Evolutionary conservation across 2,329 filamentous ascomycete species (phyloP).

Genomic region (Pezicula radicicola): DNA sequence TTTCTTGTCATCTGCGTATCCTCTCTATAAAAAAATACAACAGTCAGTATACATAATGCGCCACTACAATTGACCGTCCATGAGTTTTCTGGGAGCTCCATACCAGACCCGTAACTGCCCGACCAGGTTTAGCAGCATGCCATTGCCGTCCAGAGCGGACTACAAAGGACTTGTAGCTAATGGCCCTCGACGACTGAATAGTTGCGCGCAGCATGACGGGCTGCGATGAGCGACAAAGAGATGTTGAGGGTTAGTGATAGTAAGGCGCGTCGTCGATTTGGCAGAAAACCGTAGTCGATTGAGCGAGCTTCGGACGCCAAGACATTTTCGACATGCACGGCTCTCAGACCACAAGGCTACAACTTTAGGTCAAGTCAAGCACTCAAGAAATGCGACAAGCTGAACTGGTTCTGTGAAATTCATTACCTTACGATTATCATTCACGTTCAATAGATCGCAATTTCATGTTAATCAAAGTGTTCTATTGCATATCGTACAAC

Average conservation of each 20-base stretch:
- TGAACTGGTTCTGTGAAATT: not conserved
- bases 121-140: conserved; percentile 42
- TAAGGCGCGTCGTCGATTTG: conserved; percentile 10
- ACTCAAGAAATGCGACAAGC: not conserved
- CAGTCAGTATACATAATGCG: conserved; percentile 12
- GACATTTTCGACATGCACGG: conserved; percentile 9
- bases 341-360: conserved; percentile 12
- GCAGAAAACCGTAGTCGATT: conserved; percentile 8
- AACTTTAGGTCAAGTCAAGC: no score
- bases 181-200: conserved; percentile 60
- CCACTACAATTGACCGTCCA: conserved; percentile 6
- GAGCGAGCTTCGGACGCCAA: conserved; percentile 12
- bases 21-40: conserved; percentile 42
- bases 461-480: conserved; percentile 13
- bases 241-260: conserved; percentile 20
- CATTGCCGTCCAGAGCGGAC: conserved; percentile 56
- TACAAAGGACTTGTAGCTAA: conserved; percentile 52
- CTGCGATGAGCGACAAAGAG: conserved; percentile 31
- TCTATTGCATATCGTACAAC: conserved; percentile 34
- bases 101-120: conserved; percentile 33
- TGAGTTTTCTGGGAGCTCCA: conserved; percentile 12
- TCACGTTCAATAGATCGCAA: not conserved
- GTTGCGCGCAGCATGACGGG: conserved; percentile 68
- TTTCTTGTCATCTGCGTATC: conserved; percentile 54
- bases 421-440: not conserved